Conservation (phyloP, 805 yeast genomes). For the Kazachstania psychrophila region DNA sequence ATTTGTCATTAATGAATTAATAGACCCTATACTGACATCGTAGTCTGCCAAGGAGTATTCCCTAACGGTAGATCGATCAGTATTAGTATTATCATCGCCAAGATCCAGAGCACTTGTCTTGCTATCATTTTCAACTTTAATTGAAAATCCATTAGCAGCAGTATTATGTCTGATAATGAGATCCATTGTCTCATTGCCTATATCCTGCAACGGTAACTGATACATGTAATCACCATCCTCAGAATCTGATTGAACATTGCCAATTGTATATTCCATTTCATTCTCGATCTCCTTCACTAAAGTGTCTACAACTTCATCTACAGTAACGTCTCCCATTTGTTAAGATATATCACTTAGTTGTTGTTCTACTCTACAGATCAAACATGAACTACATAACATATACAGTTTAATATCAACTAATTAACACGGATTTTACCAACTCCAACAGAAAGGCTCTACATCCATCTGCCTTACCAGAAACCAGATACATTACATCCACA, state of each 20-base stretch:
- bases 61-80: neutral
- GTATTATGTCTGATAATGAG: conserved; percentile 25
- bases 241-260: neutral
- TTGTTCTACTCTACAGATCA: too few species aligned
- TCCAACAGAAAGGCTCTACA: too few species aligned
- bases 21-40: conserved; percentile 1
- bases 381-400: too few species aligned
- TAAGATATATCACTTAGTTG: too few species aligned
- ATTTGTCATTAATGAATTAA: conserved; percentile 6
- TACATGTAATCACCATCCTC: conserved; percentile 2
- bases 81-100: neutral
- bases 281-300: conserved; percentile 26
- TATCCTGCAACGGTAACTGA: conserved; percentile 22
- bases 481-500: too few species aligned
- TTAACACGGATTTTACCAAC: too few species aligned
- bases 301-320: conserved; percentile 19
- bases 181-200: conserved; percentile 29
- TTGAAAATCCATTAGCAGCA: neutral
- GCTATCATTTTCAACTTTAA: neutral
- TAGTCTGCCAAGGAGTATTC: conserved; percentile 5
- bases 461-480: too few species aligned
- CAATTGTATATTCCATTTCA: conserved; percentile 19
- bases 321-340: conserved; percentile 1
- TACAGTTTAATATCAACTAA: too few species aligned
- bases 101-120: neutral